A percentile compares a stretch with the other conserved stretches of the same genome.
phyloP scores from a whole-genome alignment of 2,329 filamentous ascomycete species.

The Sporothrix schenckii region DNA sequence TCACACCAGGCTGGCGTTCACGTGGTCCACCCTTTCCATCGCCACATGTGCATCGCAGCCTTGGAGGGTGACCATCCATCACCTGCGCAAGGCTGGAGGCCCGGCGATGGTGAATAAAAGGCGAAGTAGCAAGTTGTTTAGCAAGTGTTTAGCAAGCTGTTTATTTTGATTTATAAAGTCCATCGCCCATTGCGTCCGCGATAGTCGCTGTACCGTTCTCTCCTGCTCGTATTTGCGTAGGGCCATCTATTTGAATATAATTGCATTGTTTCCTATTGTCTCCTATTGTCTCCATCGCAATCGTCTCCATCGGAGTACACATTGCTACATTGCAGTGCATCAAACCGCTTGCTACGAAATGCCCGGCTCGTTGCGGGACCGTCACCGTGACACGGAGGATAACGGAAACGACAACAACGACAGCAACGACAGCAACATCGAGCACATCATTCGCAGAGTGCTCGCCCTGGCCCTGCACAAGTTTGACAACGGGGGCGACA shows the following conservation, averaged over 20 bases:
- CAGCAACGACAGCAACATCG: conserved; percentile 18
- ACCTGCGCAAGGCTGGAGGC: conserved; percentile 1
- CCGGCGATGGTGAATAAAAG: too few species aligned
- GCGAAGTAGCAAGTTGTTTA: too few species aligned
- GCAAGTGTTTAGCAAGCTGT: too few species aligned
- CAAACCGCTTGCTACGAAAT: not conserved
- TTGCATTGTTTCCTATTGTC: too few species aligned
- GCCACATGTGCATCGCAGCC: conserved; percentile 7
- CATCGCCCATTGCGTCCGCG: too few species aligned
- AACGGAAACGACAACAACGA: not conserved
- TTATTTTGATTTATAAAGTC: too few species aligned
- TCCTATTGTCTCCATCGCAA: too few species aligned
- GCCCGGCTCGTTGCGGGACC: not conserved
- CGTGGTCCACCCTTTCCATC: not conserved
- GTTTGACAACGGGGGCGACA: not conserved
- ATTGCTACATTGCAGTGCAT: too few species aligned
- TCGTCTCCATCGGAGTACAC: too few species aligned
- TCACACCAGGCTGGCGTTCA: conserved; percentile 14
- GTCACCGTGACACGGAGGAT: not conserved
- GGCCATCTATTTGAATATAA: too few species aligned
- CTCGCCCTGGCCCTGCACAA: conserved; percentile 6
- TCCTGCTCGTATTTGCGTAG: too few species aligned
- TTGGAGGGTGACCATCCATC: not conserved
- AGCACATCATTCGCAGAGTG: conserved; percentile 21
- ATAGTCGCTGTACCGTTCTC: too few species aligned